These are phyloP conservation scores for Fusarium keratoplasticum DNA, from an alignment of 2,329 filamentous ascomycete species.

Conservation along the genomic window DNA sequence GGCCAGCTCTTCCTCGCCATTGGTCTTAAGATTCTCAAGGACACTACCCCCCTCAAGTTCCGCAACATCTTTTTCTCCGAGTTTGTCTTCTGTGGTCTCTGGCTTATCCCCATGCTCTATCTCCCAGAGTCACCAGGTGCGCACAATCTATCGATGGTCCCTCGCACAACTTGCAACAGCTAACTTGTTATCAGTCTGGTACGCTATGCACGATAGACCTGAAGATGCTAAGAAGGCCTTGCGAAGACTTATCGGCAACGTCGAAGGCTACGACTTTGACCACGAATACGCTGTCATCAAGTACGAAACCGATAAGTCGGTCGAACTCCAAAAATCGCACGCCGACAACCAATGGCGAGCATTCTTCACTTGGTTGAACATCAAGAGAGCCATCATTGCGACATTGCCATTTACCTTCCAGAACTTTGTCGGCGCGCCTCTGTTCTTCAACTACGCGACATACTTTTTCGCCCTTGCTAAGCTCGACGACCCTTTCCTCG, in stretches of 20 bases:
- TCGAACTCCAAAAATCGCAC: not conserved
- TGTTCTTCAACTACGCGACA: not conserved
- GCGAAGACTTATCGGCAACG: not conserved
- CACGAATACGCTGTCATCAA: conserved; percentile 2
- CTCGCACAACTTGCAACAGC: not conserved
- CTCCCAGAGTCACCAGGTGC: conserved; percentile 1
- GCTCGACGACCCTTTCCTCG: conserved; percentile 1
- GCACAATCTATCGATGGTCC: not conserved
- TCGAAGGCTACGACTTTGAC: conserved; percentile 7
- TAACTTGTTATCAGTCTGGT: not conserved
- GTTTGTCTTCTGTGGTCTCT: conserved; percentile 6
- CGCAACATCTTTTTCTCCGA: conserved; percentile 4
- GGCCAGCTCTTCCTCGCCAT: conserved; percentile 3
- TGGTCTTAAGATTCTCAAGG: conserved; percentile 1
- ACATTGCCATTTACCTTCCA: not conserved
- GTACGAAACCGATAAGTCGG: not conserved
- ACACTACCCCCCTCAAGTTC: not conserved
- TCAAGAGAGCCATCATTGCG: not conserved
- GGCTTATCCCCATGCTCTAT: not conserved
- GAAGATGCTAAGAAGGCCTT: conserved; percentile 1
- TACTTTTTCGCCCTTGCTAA: conserved; percentile 6
- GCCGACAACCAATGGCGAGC: not conserved
- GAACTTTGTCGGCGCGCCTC: not conserved
- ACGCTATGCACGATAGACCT: not conserved
- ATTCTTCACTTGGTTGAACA: not conserved